Evolutionary conservation across 805 yeast genomes (phyloP), one percentile per base, ranked within the genome.

Genomic region (Yamadazyma sp.): DNA sequence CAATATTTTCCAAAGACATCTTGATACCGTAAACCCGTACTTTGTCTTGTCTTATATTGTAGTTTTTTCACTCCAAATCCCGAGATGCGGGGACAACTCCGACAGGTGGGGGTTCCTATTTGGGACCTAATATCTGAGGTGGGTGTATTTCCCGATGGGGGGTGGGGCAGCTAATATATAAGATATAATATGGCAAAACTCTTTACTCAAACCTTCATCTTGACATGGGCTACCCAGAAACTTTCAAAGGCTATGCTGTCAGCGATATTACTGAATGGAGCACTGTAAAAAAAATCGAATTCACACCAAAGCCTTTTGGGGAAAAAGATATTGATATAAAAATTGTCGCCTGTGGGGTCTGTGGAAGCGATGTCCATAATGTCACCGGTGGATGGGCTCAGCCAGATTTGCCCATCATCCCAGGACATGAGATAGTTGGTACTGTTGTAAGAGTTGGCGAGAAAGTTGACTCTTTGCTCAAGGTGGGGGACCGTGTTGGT

Each of bases 401-500:
- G 39, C 61, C 64, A 11, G 62, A 64, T 39, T 62, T 70, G 25
- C 67, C 71, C 25, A 67, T 64, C 6, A 28, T 44, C 11, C 42
- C 47, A 4, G 88, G 88, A 21, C 87, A 82, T 57, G 87, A 82
- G 55, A 71, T 82, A 45, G 62, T 81, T 30, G 87, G 87, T 28
- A 64, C 57, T 24, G 82, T 81, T 18, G 67, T 75, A 13, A 70
- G 64, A 24, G 66, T 82, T 27, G 95, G 93, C 37, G 48, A 67
- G n/a, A 63, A 73, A 23, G 78, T 84, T 47, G 22, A 19, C 15
- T 6, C 37, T 3, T 18, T 9, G 35, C 70, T 61, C 64, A 75
- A 70, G 54, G 56, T 81, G 13, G 95, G 95, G 38, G 82, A 86
- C 47, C 70, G 87, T 47, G 93, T 84, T 18, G 95, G 91, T 38